Conservation (phyloP, 768 basidiomycete genomes). For the Austroboletus eburneus region DNA sequence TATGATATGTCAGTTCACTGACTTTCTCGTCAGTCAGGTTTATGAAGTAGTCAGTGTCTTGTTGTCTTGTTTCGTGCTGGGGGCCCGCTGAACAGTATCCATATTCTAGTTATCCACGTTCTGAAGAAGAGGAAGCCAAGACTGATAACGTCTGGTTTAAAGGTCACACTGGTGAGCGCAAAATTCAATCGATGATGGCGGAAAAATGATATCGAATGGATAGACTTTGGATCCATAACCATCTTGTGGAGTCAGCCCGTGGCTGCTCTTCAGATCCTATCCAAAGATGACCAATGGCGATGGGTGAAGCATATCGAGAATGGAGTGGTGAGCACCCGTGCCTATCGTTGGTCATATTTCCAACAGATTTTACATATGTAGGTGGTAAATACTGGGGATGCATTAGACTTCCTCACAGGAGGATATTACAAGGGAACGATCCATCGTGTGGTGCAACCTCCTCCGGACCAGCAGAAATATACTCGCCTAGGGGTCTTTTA, state of each 20-base stretch:
- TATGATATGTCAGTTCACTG: background rate
- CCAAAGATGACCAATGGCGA: constrained; percentile 48
- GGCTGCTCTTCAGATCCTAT: constrained; percentile 53
- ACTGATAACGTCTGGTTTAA: constrained; percentile 59
- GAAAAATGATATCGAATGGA: background rate
- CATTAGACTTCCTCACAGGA: constrained; percentile 56
- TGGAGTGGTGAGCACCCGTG: constrained; percentile 39
- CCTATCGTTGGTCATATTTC: background rate
- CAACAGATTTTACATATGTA: constrained; percentile 19
- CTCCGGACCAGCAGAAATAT: constrained; percentile 45
- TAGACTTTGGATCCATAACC: constrained; percentile 53
- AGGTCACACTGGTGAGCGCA: constrained; percentile 48
- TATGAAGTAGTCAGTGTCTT: constrained; percentile 56
- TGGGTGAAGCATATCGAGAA: constrained; percentile 61
- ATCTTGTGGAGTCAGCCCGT: constrained; percentile 62
- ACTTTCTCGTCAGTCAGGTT: constrained; percentile 42
- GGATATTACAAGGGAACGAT: constrained; percentile 58
- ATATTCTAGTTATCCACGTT: constrained; percentile 43
- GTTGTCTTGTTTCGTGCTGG: background rate
- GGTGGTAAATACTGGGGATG: constrained; percentile 60
- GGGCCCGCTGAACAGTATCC: background rate
- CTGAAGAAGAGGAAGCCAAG: constrained; percentile 45
- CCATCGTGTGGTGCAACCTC: constrained; percentile 59
- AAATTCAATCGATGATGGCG: too few relatives aligned
- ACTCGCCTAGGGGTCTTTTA: constrained; percentile 57